Evolutionary conservation across 1,284 basidiomycete genomes (phyloP).

Genomic region (Wolfiporia cocos): DNA sequence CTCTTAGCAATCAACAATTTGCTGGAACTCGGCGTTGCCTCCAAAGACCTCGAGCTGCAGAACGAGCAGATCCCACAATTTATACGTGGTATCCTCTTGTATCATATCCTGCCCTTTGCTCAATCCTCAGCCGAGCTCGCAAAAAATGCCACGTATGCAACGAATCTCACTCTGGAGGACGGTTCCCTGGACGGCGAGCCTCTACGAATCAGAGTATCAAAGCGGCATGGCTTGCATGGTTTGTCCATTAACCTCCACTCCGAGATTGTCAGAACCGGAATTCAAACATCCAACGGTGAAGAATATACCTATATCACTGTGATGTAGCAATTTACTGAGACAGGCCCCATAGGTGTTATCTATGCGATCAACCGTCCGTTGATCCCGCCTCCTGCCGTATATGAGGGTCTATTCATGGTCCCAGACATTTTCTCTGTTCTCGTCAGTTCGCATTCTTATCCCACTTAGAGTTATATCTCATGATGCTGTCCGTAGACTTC

Average conservation of each 20-base stretch:
- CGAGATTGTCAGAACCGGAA: conserved; percentile 35
- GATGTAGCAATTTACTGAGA: no score
- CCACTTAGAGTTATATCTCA: neutral
- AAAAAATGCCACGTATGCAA: conserved; percentile 55
- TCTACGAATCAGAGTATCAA: conserved; percentile 45
- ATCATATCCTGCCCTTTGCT: conserved; percentile 53
- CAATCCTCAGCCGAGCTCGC: conserved; percentile 37
- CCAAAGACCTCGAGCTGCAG: conserved; percentile 26
- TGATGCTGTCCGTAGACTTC: conserved; percentile 37
- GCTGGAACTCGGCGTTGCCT: conserved; percentile 13
- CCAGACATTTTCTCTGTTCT: conserved; percentile 50
- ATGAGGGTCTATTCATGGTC: conserved; percentile 52
- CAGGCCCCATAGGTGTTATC: conserved; percentile 35
- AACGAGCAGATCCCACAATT: conserved; percentile 38
- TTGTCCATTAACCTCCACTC: conserved; percentile 55
- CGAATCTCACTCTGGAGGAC: conserved; percentile 45
- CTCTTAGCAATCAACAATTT: conserved; percentile 16
- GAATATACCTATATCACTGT: no score
- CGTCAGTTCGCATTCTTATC: conserved; percentile 26
- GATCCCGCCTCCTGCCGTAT: conserved; percentile 54
- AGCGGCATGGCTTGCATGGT: no score
- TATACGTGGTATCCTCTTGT: conserved; percentile 50
- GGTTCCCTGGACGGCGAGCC: conserved; percentile 47
- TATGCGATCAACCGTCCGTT: conserved; percentile 59
- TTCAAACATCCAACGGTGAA: conserved; percentile 59